A percentile compares a stretch with the other conserved stretches of the same genome.
These are phyloP conservation scores for Tubosaeta sp. DNA, from an alignment of 768 basidiomycete genomes.

Conservation along the genomic window DNA sequence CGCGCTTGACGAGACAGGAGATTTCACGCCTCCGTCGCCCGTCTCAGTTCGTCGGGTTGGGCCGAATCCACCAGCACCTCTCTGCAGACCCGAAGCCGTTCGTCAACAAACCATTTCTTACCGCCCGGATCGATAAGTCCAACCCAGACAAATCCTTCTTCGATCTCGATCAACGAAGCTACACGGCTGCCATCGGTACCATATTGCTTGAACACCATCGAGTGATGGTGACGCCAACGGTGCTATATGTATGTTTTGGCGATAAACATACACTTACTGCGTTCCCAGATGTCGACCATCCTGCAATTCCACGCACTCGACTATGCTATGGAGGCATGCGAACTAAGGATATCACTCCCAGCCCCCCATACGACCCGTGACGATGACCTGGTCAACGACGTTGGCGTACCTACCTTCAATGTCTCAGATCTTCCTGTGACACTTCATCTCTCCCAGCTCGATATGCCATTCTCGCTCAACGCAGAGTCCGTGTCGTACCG, in stretches of 20 bases:
- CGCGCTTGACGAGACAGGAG: constrained; percentile 6
- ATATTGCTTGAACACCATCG: constrained; percentile 1
- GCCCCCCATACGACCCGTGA: neutral
- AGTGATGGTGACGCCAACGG: constrained; percentile 1
- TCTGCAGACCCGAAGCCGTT: constrained; percentile 1
- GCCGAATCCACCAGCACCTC: constrained; percentile 18
- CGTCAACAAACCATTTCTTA: constrained; percentile 5
- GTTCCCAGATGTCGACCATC: constrained; percentile 1
- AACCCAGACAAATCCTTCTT: neutral
- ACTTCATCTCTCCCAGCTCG: constrained; percentile 2
- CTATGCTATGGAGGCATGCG: constrained; percentile 6
- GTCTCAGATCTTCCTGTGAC: constrained; percentile 1
- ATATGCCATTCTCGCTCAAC: neutral
- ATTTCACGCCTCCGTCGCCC: constrained; percentile 22
- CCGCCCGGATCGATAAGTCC: constrained; percentile 1
- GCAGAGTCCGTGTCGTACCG: constrained; percentile 2
- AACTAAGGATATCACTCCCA: constrained; percentile 2
- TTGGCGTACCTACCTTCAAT: neutral
- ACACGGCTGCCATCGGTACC: neutral
- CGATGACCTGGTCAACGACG: neutral
- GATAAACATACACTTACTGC: neutral
- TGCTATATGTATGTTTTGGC: neutral
- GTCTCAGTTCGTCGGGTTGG: constrained; percentile 29
- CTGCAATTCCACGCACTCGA: constrained; percentile 4
- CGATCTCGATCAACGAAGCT: neutral